A percentile compares a stretch with the other conserved stretches of the same genome.
Conservation (phyloP, 371 early-diverging fungal genomes). For the Entomophthora muscae region DNA sequence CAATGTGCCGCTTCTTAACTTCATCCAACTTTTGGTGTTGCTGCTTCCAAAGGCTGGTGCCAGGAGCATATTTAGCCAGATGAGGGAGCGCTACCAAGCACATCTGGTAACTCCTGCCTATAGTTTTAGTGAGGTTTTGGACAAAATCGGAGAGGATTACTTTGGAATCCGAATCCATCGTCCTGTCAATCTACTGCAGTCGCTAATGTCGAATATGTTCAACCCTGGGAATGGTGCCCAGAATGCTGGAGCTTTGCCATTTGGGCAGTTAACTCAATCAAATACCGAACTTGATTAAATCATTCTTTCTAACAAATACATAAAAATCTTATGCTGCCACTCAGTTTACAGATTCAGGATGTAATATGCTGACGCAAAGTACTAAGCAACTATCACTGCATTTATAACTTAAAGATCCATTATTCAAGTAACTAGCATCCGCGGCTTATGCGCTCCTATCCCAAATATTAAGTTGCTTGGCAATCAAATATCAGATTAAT, state of each 20-base stretch:
- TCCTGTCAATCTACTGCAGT: constrained; percentile 5
- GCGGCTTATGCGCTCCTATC: too few species aligned
- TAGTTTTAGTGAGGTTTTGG: constrained; percentile 1
- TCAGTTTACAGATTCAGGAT: too few species aligned
- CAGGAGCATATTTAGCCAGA: not conserved
- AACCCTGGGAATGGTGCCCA: not conserved
- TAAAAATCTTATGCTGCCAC: too few species aligned
- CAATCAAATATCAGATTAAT: too few species aligned
- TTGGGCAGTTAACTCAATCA: not conserved
- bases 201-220: constrained; percentile 3
- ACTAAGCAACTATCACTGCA: too few species aligned
- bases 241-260: not conserved
- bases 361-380: too few species aligned
- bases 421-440: too few species aligned
- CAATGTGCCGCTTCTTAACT: constrained; percentile 5
- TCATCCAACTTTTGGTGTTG: not conserved
- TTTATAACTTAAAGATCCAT: too few species aligned
- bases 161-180: constrained; percentile 7
- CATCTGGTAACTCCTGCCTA: not conserved
- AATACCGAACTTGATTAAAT: not conserved
- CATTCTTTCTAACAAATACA: too few species aligned
- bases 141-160: constrained; percentile 7
- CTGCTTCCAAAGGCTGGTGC: not conserved
- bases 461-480: too few species aligned
- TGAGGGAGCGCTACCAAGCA: not conserved